These are phyloP conservation scores for Penicillium sp. DNA, from an alignment of 2,329 filamentous ascomycete species.

Conservation along the genomic window DNA sequence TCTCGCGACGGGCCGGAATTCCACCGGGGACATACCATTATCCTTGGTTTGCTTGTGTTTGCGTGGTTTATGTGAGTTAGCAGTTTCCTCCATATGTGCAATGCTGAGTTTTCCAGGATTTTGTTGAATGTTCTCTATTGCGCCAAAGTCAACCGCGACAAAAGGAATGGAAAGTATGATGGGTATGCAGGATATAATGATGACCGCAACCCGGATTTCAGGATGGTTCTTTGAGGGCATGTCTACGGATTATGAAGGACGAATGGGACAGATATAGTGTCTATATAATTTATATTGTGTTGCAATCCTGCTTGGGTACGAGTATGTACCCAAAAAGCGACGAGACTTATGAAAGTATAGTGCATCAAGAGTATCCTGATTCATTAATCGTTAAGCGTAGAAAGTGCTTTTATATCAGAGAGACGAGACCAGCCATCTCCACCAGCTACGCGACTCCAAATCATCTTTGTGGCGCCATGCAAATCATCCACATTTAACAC, in stretches of 20 bases:
- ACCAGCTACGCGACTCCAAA: constrained; percentile 34
- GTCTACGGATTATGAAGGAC: too few species aligned
- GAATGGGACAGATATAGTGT: not conserved
- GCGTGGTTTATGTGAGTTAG: constrained; percentile 60
- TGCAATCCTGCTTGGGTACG: too few species aligned
- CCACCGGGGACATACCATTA: constrained; percentile 57
- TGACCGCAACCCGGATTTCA: constrained; percentile 60
- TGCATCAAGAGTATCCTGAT: not conserved
- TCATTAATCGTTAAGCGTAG: not conserved
- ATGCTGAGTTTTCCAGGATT: constrained; percentile 41
- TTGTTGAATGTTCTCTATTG: constrained; percentile 60
- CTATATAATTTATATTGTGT: not conserved
- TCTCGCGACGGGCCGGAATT: constrained; percentile 54
- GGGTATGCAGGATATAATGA: constrained; percentile 56
- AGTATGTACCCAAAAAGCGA: not conserved
- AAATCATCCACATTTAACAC: constrained; percentile 61
- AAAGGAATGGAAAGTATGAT: constrained; percentile 56
- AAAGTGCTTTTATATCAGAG: too few species aligned
- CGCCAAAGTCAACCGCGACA: constrained; percentile 60
- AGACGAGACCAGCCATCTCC: constrained; percentile 4
- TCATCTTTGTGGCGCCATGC: constrained; percentile 41
- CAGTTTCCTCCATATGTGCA: not conserved
- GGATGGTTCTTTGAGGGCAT: constrained; percentile 51
- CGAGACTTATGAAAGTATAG: not conserved
- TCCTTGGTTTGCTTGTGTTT: constrained; percentile 57